Percentiles rank a stretch among this genome's conserved stretches.
These are phyloP conservation scores for Plasmodium billcollinsi DNA, from an alignment of 169 alveolate species.

Conservation along the genomic window DNA sequence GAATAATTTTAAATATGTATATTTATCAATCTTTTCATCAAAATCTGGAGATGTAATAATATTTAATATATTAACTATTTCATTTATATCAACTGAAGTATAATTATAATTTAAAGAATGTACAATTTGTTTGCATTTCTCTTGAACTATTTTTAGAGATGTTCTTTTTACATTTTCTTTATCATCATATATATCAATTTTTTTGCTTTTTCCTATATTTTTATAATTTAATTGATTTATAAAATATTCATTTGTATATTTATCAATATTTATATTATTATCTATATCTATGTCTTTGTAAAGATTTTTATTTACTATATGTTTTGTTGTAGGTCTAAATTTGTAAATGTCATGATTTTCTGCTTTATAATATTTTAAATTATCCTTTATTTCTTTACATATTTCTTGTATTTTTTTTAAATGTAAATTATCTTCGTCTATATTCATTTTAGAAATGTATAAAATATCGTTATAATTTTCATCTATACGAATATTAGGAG, in stretches of 20 bases:
- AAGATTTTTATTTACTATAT: too few relatives aligned
- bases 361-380: conserved; percentile 59
- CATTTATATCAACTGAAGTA: conserved; percentile 44
- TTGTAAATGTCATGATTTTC: conserved; percentile 64
- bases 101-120: conserved; percentile 59
- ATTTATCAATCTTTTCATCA: conserved; percentile 68
- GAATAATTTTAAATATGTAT: conserved; percentile 61
- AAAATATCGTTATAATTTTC: conserved; percentile 38
- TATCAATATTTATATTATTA: conserved; percentile 5
- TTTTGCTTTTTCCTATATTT: conserved; percentile 13
- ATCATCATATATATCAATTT: neutral
- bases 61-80: conserved; percentile 37
- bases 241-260: neutral
- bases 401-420: conserved; percentile 51
- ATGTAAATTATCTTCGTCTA: conserved; percentile 27
- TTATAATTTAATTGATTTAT: conserved; percentile 12
- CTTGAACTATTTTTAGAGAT: conserved; percentile 15
- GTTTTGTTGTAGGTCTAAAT: conserved; percentile 24
- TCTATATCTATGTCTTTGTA: too few relatives aligned
- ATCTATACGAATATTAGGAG: conserved; percentile 3
- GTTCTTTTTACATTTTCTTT: conserved; percentile 7
- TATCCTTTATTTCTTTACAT: conserved; percentile 25
- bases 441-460: conserved; percentile 20
- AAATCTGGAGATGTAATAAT: conserved; percentile 63
- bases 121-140: conserved; percentile 62